Evolutionary conservation across 306 rosid genomes (phyloP), one percentile per base, ranked within the genome.

Genomic region (Glycyrrhiza uralensis): DNA sequence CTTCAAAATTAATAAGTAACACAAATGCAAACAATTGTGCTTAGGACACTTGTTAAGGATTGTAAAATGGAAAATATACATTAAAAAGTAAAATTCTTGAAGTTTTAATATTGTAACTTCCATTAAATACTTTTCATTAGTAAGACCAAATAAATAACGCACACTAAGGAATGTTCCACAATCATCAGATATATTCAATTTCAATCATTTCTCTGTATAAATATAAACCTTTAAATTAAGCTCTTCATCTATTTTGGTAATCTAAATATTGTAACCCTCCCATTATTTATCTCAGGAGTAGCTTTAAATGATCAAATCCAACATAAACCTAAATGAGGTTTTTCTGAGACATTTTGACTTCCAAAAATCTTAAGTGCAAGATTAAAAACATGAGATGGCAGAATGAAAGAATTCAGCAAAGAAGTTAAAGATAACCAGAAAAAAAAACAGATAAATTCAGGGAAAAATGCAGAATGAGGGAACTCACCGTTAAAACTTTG

Each of bases 401-500:
- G 19, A 57, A 24, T 7, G 17, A 55, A 41, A 46, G n/a, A 67
- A 39, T 42, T 75, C 72, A 66, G 54, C 51, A 3, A 56, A 55
- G 5, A 71, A 60, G 49, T 38, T 69, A 45, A 45, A 44, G 14
- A 17, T 19, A 70, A 52, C 33, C 38, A 42, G 10, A 62, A 56
- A 55, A 70, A 62, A 56, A 55, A 70, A 55, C 54, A 55, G 15
- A 33, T 29, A 14, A 55, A 68, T 23, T 65, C 58, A 6, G 10
- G 33, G 12, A 5, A 24, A 23, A 57, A 36, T 49, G 66, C 29
- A 18, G 7, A 75, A 49, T 13, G 24, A 70, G 78, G 44, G 44
- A 79, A 85, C 99, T 91, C 82, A 95, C 97, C 19, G 75, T 50
- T 84, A 95, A 82, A 66, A 91, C 87, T 38, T 79, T 75, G 85